Evolutionary conservation across 306 rosid species (phyloP).

Genomic region (Albizia julibrissin): DNA sequence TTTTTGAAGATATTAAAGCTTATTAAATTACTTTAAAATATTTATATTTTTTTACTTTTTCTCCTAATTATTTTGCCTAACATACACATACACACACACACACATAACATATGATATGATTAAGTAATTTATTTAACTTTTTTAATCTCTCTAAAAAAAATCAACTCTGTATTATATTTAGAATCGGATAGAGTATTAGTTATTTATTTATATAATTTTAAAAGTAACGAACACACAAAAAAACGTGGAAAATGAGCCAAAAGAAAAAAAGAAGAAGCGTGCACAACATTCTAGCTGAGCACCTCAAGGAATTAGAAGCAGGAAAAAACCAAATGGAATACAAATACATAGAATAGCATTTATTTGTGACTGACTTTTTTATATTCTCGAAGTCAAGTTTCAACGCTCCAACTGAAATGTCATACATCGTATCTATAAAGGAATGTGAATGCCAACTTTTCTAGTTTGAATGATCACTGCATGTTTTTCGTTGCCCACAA

Average conservation of each 20-base stretch:
- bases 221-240: neutral
- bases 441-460: neutral
- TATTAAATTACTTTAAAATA: too few relatives aligned
- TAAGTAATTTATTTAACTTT: too few relatives aligned
- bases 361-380: neutral
- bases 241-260: neutral
- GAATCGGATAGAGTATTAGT: neutral
- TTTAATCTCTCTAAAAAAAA: too few relatives aligned
- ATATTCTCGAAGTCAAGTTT: neutral
- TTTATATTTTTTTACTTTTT: too few relatives aligned
- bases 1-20: too few relatives aligned
- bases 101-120: too few relatives aligned
- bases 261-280: neutral
- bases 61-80: too few relatives aligned
- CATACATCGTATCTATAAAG: neutral
- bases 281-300: neutral
- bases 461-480: slow-evolving; percentile 8
- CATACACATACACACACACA: too few relatives aligned
- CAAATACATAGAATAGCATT: neutral
- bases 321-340: neutral
- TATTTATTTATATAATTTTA: neutral
- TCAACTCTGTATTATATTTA: too few relatives aligned
- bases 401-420: neutral
- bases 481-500: neutral
- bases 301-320: neutral